Base-by-base conservation (phyloP, 345 rosid genomes). In the Boechera divaricarpa region DNA sequence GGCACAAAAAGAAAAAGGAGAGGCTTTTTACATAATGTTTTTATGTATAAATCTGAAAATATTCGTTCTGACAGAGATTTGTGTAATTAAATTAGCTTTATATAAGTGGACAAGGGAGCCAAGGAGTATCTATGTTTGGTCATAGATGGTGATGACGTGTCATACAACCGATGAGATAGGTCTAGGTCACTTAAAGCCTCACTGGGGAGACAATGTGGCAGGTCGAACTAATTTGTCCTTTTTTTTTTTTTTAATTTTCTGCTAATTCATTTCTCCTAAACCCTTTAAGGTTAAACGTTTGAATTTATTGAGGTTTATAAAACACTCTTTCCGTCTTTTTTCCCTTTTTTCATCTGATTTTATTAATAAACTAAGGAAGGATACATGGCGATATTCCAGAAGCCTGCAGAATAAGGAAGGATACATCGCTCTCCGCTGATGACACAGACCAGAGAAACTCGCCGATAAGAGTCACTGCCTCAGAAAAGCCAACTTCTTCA, bases 151-250 rank as follows among this genome's bases (percentile, higher is more conserved):
- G 77, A 59, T 59, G 69, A 78, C 63, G 81, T 78, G 81, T 72
- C 64, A 66, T 47, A 15, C 42, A 15, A 31, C 81, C 68, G 31
- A 77, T 56, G 45, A 65, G 56, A 57, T 29, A 48, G 62, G 72
- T 58, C 61, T 71, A 63, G 67, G 72, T 64, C 77, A 71, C 60
- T 42, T 16, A 21, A 9, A 15, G 31, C 9, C 26, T 44, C 57
- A 67, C 24, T 48, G 42, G 65, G 64, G 72, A 71, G 81, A 66
- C 81, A 78, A 72, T 72, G 77, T 72, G 81, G 74, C 81, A 78
- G 77, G 77, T 78, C 81, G 55, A 72, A 42, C 62, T 65, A 10
- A 70, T 70, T 16, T 63, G 42, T 69, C 57, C 44, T 63, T 51
- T 15, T 24, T 1, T 56, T 26, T 26, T 28, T 28, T 28, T 28